These are phyloP conservation scores for Poa annua DNA, from an alignment of 176 grass and related monocot species.

Conservation along the genomic window DNA sequence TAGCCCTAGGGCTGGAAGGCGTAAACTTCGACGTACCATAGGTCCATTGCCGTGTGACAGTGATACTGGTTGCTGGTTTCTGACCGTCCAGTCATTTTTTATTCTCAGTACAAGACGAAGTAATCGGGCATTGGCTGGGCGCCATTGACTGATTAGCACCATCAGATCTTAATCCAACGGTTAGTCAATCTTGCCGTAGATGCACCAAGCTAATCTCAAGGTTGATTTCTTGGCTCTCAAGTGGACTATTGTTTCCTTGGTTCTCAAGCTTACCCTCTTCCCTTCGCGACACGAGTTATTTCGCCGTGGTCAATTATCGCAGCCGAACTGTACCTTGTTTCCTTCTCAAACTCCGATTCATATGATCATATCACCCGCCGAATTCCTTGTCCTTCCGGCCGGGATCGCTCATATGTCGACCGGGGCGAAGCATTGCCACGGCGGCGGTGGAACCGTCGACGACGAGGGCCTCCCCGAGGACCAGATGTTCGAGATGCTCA, in stretches of 20 bases:
- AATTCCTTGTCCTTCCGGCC: not conserved
- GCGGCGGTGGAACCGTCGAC: not conserved
- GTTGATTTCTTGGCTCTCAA: not conserved
- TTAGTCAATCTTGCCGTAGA: not conserved
- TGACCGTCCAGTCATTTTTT: not conserved
- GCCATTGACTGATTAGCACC: not conserved
- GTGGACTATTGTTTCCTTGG: not conserved
- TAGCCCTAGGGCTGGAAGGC: not conserved
- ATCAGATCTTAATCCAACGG: conserved; percentile 11
- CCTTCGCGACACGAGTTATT: not conserved
- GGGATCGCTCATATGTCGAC: conserved; percentile 12
- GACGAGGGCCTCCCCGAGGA: conserved; percentile 35
- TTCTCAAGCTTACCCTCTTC: conserved; percentile 27
- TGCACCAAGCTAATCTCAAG: not conserved
- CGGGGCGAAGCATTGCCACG: not conserved
- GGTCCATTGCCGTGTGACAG: not conserved
- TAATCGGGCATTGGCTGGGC: not conserved
- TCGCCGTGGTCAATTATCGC: not conserved
- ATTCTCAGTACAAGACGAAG: not conserved
- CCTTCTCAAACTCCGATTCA: not conserved
- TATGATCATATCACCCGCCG: no score
- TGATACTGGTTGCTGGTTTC: no score
- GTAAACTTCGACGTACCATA: not conserved
- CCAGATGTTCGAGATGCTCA: conserved; percentile 52
- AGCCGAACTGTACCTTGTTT: not conserved